Evolutionary conservation across 768 basidiomycete species (phyloP).

Genomic region (Leccinum sublutescens): DNA sequence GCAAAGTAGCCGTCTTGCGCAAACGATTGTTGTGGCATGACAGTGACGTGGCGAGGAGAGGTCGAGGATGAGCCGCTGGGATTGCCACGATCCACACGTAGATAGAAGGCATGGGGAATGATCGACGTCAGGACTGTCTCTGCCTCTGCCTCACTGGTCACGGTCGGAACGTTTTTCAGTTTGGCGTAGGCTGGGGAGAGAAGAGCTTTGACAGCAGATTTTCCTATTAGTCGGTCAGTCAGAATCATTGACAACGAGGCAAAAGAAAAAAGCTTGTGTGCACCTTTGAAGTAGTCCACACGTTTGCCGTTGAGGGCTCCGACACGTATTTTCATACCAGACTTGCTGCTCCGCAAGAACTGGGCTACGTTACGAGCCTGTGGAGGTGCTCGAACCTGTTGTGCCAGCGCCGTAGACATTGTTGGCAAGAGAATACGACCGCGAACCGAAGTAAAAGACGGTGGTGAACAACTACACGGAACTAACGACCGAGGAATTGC

Average conservation of each 20-base stretch:
- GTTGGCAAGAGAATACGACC: slow-evolving; percentile 2
- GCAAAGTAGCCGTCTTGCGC: slow-evolving; percentile 83
- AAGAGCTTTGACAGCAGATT: slow-evolving; percentile 88
- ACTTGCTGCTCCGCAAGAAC: slow-evolving; percentile 81
- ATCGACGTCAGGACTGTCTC: slow-evolving; percentile 59
- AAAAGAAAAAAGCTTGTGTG: slow-evolving; percentile 11
- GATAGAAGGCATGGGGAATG: slow-evolving; percentile 74
- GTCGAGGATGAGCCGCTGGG: slow-evolving; percentile 49
- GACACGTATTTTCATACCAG: slow-evolving; percentile 84
- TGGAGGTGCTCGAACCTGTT: slow-evolving; percentile 76
- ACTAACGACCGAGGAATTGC: background rate
- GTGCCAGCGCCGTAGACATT: slow-evolving; percentile 52
- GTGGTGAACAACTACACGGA: too few species aligned
- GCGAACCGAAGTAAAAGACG: background rate
- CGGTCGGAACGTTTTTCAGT: slow-evolving; percentile 71
- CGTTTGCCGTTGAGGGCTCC: slow-evolving; percentile 94
- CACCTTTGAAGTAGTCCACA: slow-evolving; percentile 98
- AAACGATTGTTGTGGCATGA: slow-evolving; percentile 82
- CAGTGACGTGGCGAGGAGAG: slow-evolving; percentile 65
- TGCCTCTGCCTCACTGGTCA: slow-evolving; percentile 77
- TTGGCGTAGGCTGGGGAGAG: slow-evolving; percentile 89
- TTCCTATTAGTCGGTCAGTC: slow-evolving; percentile 51
- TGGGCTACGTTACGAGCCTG: slow-evolving; percentile 81
- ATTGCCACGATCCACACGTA: slow-evolving; percentile 75
- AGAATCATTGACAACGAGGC: background rate